These are phyloP conservation scores for Salvia hispanica DNA, from an alignment of 257 asterid genomes.

Conservation along the genomic window DNA sequence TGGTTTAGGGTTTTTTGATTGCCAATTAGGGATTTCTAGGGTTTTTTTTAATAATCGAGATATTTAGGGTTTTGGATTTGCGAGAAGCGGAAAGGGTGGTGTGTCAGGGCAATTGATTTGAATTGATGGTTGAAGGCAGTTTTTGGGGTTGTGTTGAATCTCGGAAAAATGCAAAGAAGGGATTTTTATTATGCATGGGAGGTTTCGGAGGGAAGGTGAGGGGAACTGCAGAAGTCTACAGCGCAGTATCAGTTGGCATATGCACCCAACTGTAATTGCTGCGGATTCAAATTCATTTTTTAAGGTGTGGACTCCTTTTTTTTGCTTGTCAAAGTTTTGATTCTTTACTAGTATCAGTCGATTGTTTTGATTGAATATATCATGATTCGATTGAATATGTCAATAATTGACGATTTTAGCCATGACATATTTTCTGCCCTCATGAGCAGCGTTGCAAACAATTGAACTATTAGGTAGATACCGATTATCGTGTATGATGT, in stretches of 20 bases:
- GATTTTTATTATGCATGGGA: conserved; percentile 52
- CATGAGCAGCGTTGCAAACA: background rate
- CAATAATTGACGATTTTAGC: background rate
- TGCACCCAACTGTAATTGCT: conserved; percentile 45
- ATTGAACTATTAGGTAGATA: background rate
- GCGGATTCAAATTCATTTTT: conserved; percentile 36
- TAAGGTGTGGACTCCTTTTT: conserved; percentile 23
- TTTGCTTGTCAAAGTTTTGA: background rate
- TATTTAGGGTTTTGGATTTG: conserved; percentile 26
- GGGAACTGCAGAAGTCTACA: conserved; percentile 38
- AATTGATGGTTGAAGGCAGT: conserved; percentile 39
- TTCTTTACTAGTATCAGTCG: background rate
- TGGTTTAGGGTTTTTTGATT: conserved; percentile 25
- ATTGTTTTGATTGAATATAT: background rate
- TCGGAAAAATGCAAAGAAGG: conserved; percentile 48
- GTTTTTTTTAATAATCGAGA: conserved; percentile 19
- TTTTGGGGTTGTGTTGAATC: conserved; percentile 24
- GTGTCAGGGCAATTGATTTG: conserved; percentile 26
- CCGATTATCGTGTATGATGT: background rate
- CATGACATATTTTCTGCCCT: background rate
- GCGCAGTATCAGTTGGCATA: conserved; percentile 43
- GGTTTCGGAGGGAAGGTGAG: conserved; percentile 50
- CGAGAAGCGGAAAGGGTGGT: conserved; percentile 24
- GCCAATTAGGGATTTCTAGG: conserved; percentile 28
- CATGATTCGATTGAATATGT: too few relatives aligned